Base-by-base conservation (phyloP, 352 stramenopile species). In the Pythium oligandrum region DNA sequence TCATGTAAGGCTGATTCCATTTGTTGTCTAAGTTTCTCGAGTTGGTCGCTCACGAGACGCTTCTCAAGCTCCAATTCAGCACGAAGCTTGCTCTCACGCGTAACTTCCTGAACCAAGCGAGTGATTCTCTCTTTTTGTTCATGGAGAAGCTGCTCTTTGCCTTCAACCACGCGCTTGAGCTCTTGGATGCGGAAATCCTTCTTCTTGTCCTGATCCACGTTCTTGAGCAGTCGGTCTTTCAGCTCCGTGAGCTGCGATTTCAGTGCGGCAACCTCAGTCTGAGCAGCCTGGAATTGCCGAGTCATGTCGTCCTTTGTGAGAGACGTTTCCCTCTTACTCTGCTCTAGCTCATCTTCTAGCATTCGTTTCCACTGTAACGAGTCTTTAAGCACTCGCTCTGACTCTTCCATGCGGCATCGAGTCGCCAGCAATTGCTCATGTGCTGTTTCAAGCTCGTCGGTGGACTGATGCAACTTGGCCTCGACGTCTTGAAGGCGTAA, bases 401-500 rank as follows among this genome's bases (percentile, higher is more conserved):
- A 57, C 42, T 92, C 78, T 12, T 74, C 60, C 77, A 92, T 89
- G 1, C 77, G 65, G 31, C 70, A 59, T 31, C 68, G 61, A 0
- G 65, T 72, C 2, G 77, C 78, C 1, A 71, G 33, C 0, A 88
- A 48, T 43, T 85, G 64, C 48, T 92, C 78, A 1, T 58, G 55
- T 8, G 66, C 58, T 7, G n/a, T 64, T 56, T 90, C 78, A 3
- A 57, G 45, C 4, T 55, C 48, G 39, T 78, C 70, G 6, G 57
- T 59, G 0, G 68, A 54, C 2, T 68, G 58, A 33, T 90, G 81
- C 2, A 88, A 48, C 26, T 64, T 66, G 30, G 68, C 68, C 37
- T 92, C 74, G 1, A 69, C 64, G 6, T 84, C 71, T 53, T 90
- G 82, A 8, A 92, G 58, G 40, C 79, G 71, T 7, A 88, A 56